Evolutionary conservation across 2,329 filamentous ascomycete genomes (phyloP).

Genomic region (Sporothrix euskadiensis): DNA sequence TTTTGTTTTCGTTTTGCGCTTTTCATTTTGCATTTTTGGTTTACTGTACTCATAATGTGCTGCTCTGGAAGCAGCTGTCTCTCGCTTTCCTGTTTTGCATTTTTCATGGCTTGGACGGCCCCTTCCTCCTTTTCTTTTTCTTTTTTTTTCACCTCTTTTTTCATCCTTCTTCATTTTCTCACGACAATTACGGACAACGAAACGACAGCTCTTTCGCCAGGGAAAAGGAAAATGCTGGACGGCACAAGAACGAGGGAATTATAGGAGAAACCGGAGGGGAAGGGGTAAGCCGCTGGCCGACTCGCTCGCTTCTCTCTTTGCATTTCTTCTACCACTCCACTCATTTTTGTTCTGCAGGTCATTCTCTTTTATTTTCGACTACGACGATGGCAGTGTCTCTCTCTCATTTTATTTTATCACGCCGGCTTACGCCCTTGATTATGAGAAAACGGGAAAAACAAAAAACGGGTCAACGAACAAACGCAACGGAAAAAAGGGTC

Average conservation of each 20-base stretch:
- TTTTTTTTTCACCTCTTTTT: conserved; percentile 25
- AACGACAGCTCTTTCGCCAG: conserved; percentile 4
- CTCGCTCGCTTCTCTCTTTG: conserved; percentile 17
- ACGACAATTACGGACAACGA: conserved; percentile 16
- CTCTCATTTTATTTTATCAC: conserved; percentile 3
- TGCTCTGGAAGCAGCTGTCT: conserved; percentile 31
- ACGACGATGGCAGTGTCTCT: conserved; percentile 11
- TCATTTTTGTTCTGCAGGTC: conserved; percentile 22
- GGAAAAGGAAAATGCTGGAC: conserved; percentile 14
- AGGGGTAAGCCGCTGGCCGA: conserved; percentile 25
- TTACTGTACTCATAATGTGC: conserved; percentile 21
- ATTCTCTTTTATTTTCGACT: neutral
- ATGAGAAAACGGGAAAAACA: conserved; percentile 8
- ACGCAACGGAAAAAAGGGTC: neutral
- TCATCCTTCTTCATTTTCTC: conserved; percentile 26
- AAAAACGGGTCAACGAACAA: neutral
- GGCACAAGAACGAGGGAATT: conserved; percentile 7
- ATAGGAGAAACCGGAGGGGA: conserved; percentile 10
- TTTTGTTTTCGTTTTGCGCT: neutral
- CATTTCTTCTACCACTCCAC: neutral
- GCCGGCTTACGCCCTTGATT: neutral
- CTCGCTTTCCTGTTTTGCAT: conserved; percentile 18
- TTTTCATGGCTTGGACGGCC: conserved; percentile 10
- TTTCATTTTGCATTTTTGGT: neutral
- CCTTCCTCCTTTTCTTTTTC: conserved; percentile 23